Evolutionary conservation across 768 basidiomycete species (phyloP).

Genomic region (Butyriboletus loyo): DNA sequence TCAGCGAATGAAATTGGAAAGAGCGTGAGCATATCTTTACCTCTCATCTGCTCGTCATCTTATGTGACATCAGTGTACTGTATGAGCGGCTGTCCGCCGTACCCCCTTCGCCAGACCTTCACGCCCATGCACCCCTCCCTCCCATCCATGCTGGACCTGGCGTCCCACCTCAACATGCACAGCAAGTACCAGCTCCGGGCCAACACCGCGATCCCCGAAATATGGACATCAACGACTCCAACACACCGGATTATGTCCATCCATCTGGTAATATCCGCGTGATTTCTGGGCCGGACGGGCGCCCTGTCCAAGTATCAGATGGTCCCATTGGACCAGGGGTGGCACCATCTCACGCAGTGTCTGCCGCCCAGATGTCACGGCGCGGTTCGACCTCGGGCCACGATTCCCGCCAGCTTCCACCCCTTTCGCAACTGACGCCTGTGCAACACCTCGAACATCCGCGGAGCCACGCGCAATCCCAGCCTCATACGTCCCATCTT

Average conservation of each 20-base stretch:
- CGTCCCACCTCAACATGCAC: conserved; percentile 34
- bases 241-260: conserved; percentile 48
- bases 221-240: conserved; percentile 46
- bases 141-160: conserved; percentile 35
- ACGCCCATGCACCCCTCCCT: conserved; percentile 37
- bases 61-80: conserved; percentile 50
- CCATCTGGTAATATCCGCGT: conserved; percentile 47
- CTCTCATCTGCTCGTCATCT: conserved; percentile 23
- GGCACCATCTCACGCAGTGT: conserved; percentile 36
- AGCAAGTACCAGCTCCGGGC: conserved; percentile 14
- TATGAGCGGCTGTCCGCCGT: conserved; percentile 72
- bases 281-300: conserved; percentile 46
- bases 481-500: conserved; percentile 39
- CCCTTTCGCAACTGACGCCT: conserved; percentile 46
- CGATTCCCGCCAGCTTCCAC: conserved; percentile 49
- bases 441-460: conserved; percentile 38
- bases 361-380: conserved; percentile 41
- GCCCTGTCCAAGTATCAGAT: conserved; percentile 49
- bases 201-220: conserved; percentile 40
- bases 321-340: conserved; percentile 43
- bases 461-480: conserved; percentile 35
- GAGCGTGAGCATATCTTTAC: conserved; percentile 61
- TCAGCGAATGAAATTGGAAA: conserved; percentile 82
- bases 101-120: conserved; percentile 53
- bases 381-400: conserved; percentile 41